phyloP scores from a whole-genome alignment of 1,284 basidiomycete genomes.

The Xerocomus subilludens region DNA sequence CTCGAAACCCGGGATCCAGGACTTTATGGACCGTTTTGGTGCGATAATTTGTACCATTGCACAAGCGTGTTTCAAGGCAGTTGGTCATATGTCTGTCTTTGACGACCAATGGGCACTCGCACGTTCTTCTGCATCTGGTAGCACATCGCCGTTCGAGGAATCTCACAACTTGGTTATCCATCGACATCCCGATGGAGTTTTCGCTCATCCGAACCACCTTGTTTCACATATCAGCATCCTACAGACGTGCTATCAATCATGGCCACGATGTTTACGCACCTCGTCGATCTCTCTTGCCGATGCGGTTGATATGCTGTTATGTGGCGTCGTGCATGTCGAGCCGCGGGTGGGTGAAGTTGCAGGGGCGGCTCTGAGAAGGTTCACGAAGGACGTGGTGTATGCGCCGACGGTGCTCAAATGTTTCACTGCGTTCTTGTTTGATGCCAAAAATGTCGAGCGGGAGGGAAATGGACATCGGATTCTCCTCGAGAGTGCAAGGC shows the following conservation, averaged over 20 bases:
- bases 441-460: conserved; percentile 72
- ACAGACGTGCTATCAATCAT: conserved; percentile 83
- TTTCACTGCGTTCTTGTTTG: conserved; percentile 83
- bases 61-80: conserved; percentile 70
- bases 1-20: conserved; percentile 75
- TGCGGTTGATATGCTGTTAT: conserved; percentile 83
- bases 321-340: conserved; percentile 87
- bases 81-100: conserved; percentile 84
- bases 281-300: conserved; percentile 65
- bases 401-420: conserved; percentile 73
- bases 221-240: conserved; percentile 79
- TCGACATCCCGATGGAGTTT: conserved; percentile 75
- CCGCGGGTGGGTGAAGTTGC: conserved; percentile 78
- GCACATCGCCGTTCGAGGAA: conserved; percentile 74
- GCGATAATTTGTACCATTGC: conserved; percentile 74
- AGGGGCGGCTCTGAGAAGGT: conserved; percentile 74
- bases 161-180: conserved; percentile 71
- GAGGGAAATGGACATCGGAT: conserved; percentile 74
- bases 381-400: conserved; percentile 72
- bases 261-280: conserved; percentile 82
- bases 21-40: conserved; percentile 78
- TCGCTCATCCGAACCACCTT: conserved; percentile 76
- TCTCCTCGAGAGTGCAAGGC: conserved; percentile 70
- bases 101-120: conserved; percentile 82
- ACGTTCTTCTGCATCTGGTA: conserved; percentile 56